These are phyloP conservation scores for Plicaturopsis crispa DNA, from an alignment of 768 basidiomycete species.

Conservation along the genomic window DNA sequence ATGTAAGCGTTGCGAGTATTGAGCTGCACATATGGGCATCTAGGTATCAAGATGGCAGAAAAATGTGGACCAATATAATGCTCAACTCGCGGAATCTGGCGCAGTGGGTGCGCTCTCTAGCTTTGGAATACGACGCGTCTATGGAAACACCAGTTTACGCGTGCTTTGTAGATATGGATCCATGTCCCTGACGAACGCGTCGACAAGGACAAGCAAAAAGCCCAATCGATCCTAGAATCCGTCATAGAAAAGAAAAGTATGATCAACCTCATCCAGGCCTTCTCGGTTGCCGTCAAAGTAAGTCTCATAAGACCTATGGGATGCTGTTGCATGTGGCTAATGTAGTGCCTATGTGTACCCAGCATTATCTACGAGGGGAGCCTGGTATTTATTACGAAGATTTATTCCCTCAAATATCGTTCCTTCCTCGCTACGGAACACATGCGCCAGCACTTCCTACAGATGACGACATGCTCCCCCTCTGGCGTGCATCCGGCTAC, in stretches of 20 bases:
- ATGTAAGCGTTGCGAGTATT: not conserved
- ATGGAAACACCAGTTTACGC: not conserved
- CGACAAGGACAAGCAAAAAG: conserved; percentile 20
- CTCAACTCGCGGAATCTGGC: conserved; percentile 52
- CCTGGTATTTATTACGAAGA: conserved; percentile 68
- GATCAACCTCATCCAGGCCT: conserved; percentile 68
- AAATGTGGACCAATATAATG: conserved; percentile 60
- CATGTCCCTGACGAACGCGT: conserved; percentile 41
- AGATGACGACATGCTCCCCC: conserved; percentile 41
- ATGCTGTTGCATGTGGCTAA: not conserved
- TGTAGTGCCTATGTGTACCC: not conserved
- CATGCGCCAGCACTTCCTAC: conserved; percentile 11
- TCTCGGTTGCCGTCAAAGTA: conserved; percentile 61
- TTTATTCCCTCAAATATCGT: conserved; percentile 61
- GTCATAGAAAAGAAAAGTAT: conserved; percentile 71
- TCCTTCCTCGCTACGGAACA: conserved; percentile 53
- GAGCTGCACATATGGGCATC: not conserved
- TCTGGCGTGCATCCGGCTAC: conserved; percentile 44
- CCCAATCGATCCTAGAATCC: conserved; percentile 30
- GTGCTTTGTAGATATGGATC: conserved; percentile 39
- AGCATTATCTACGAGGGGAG: conserved; percentile 66
- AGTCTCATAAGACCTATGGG: conserved; percentile 1
- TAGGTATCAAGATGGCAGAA: conserved; percentile 64
- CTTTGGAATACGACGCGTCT: not conserved
- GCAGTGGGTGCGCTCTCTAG: conserved; percentile 36